Conservation (phyloP, 2,329 filamentous ascomycete genomes). For the Paradendryphiella salina region DNA sequence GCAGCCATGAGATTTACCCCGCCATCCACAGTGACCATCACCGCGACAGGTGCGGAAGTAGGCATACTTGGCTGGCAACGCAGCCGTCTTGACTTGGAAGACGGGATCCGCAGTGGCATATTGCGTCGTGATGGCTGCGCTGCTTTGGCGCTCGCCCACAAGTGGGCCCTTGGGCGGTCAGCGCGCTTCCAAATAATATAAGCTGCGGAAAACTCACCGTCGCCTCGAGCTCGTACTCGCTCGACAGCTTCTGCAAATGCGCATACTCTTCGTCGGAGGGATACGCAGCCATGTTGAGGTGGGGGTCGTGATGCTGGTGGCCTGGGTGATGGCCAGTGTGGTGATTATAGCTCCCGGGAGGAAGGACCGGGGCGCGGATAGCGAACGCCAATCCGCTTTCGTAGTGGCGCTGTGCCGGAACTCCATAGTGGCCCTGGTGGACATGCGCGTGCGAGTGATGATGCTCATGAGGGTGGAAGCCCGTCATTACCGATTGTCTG, state of each 20-base stretch:
- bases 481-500: conserved; percentile 36
- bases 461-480: conserved; percentile 27
- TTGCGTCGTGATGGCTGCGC: conserved; percentile 75
- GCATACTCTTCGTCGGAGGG: conserved; percentile 60
- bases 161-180: conserved; percentile 69
- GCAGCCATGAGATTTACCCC: conserved; percentile 66
- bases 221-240: conserved; percentile 61
- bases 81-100: conserved; percentile 84
- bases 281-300: conserved; percentile 46
- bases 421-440: conserved; percentile 30
- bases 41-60: conserved; percentile 86
- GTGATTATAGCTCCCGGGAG: conserved; percentile 40
- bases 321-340: conserved; percentile 39
- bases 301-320: conserved; percentile 31
- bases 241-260: conserved; percentile 64
- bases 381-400: conserved; percentile 39
- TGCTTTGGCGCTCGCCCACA: conserved; percentile 77
- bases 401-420: conserved; percentile 30
- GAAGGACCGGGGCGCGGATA: conserved; percentile 45
- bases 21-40: conserved; percentile 96
- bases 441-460: conserved; percentile 14
- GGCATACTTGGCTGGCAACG: conserved; percentile 79
- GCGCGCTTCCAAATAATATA: conserved; percentile 13
- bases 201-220: conserved; percentile 52
- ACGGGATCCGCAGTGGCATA: conserved; percentile 86